phyloP scores from a whole-genome alignment of 2,329 filamentous ascomycete genomes.

The Hysterium pulicare region DNA sequence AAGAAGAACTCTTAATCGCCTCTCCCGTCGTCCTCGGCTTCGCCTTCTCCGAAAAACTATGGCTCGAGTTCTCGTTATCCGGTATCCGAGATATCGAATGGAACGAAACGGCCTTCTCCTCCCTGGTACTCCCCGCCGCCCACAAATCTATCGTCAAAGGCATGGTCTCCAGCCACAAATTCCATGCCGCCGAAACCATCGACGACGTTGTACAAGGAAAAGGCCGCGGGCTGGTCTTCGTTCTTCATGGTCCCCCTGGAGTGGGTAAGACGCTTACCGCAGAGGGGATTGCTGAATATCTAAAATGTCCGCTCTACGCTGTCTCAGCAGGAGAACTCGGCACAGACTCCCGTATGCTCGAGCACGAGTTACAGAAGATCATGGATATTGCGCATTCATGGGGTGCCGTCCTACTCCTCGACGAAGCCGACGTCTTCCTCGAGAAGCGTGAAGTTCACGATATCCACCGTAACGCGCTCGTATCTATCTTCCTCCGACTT shows the following conservation, averaged over 20 bases:
- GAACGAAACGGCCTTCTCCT: constrained; percentile 80
- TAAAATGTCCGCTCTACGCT: constrained; percentile 79
- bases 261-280: constrained; percentile 88
- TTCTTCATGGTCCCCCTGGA: constrained; percentile 80
- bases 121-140: constrained; percentile 65
- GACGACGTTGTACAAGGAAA: constrained; percentile 73
- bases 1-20: constrained; percentile 80
- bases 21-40: constrained; percentile 85
- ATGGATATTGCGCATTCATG: constrained; percentile 82
- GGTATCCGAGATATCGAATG: constrained; percentile 77
- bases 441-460: constrained; percentile 81
- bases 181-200: constrained; percentile 74
- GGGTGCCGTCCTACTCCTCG: constrained; percentile 80
- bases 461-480: constrained; percentile 79
- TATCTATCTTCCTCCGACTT: constrained; percentile 81
- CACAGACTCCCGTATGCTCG: constrained; percentile 67
- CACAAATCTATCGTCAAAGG: constrained; percentile 69
- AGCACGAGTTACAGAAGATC: constrained; percentile 76
- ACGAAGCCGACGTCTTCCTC: constrained; percentile 63
- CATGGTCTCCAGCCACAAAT: constrained; percentile 79
- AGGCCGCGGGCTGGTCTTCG: constrained; percentile 77
- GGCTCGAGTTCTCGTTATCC: constrained; percentile 83
- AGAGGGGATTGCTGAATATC: constrained; percentile 78
- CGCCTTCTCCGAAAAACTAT: constrained; percentile 81
- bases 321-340: constrained; percentile 79